A percentile compares a stretch with the other conserved stretches of the same genome.
Conservation (phyloP, 2,329 filamentous ascomycete species). For the Westerdykella aurantiaca region DNA sequence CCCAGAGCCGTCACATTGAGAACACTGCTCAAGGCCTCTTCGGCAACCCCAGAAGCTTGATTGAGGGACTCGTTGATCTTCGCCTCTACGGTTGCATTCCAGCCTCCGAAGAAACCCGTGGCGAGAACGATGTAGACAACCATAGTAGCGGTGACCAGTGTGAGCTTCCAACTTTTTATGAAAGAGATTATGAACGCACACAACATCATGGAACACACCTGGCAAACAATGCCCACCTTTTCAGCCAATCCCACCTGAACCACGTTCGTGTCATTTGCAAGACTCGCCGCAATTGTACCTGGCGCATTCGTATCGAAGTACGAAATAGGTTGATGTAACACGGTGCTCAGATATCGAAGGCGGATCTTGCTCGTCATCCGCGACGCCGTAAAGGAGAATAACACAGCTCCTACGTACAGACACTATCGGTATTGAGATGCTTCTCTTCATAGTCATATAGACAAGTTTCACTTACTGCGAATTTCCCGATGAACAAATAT, state of each 20-base stretch:
- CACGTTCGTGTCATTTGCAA: constrained; percentile 4
- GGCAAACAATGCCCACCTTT: constrained; percentile 7
- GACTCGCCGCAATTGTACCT: too few relatives aligned
- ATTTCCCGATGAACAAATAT: too few relatives aligned
- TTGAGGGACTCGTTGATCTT: constrained; percentile 1
- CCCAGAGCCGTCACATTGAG: too few relatives aligned
- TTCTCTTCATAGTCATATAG: too few relatives aligned
- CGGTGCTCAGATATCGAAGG: too few relatives aligned
- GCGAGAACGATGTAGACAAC: constrained; percentile 28
- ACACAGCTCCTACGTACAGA: too few relatives aligned
- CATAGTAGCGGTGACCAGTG: constrained; percentile 72
- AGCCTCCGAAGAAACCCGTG: constrained; percentile 4
- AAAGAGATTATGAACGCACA: constrained; percentile 90
- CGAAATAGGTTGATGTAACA: too few relatives aligned
- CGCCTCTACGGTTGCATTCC: constrained; percentile 67
- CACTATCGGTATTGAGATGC: too few relatives aligned
- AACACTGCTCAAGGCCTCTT: constrained; percentile 86
- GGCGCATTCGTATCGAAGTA: too few relatives aligned
- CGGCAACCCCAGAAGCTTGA: constrained; percentile 52
- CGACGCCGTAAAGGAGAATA: too few relatives aligned
- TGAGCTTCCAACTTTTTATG: constrained; percentile 82
- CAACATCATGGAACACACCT: constrained; percentile 7
- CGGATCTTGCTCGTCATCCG: too few relatives aligned
- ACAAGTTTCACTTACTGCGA: too few relatives aligned
- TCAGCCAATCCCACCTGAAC: constrained; percentile 8